A percentile compares a stretch with the other conserved stretches of the same genome.
Conservation (phyloP, 345 rosid genomes). For the Rhizophora mangle region DNA sequence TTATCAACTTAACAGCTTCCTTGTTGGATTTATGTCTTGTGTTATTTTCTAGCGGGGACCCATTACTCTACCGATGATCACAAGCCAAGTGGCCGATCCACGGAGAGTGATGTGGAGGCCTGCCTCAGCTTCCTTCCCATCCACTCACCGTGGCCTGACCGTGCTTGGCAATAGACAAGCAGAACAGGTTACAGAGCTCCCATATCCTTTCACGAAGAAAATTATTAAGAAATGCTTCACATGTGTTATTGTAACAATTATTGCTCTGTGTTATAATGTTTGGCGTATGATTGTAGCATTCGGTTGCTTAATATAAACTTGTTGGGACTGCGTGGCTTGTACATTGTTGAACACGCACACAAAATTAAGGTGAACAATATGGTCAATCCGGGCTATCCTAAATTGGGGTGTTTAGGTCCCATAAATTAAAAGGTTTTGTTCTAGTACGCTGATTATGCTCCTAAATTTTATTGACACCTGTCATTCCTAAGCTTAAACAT, state of each 20-base stretch:
- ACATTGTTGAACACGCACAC: no score
- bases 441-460: no score
- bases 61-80: constrained; percentile 9
- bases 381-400: not conserved
- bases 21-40: constrained; percentile 4
- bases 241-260: no score
- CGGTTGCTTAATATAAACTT: no score
- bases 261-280: no score
- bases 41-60: constrained; percentile 3
- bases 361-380: no score
- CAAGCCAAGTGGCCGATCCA: not conserved
- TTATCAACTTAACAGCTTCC: not conserved
- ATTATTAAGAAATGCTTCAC: not conserved
- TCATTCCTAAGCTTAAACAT: not conserved
- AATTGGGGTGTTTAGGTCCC: not conserved
- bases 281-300: not conserved
- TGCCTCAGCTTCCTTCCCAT: constrained; percentile 6
- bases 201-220: not conserved
- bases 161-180: constrained; percentile 14
- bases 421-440: no score
- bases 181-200: constrained; percentile 11
- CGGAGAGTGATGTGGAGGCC: constrained; percentile 12
- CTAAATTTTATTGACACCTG: not conserved
- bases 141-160: constrained; percentile 12
- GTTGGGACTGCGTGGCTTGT: no score